Evolutionary conservation across 2,329 filamentous ascomycete genomes (phyloP), one percentile per base, ranked within the genome.

Genomic region (Epichloe typhina): DNA sequence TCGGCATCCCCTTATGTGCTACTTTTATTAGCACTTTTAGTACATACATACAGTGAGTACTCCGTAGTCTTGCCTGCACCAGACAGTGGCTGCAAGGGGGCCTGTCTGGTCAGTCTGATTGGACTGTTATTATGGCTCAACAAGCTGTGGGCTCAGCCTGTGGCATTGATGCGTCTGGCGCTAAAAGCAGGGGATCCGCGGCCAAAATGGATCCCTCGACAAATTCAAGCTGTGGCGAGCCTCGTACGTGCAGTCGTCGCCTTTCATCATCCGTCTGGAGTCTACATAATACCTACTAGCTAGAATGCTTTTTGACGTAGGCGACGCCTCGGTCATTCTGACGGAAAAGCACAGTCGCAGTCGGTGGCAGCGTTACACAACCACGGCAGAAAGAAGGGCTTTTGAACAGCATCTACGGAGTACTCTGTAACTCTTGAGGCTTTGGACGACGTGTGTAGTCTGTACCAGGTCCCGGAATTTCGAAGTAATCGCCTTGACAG

Each of bases 111-210:
- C 53, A 43, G 50, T 50, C 39, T 57, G 55, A 66, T 66, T 65
- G 62, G 62, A 50, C 55, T 37, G 50, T 51, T 49, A 11, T 46
- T 46, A 48, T 58, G 45, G 50, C 31, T 31, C 31, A 31, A 31
- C 31, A 31, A 31, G 31, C 52, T 51, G 54, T 26, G 23, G 23
- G 23, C 23, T 17, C 23, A 26, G 23, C 23, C 23, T 26, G 23
- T 61, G 57, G 59, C 60, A 64, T 65, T 61, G 59, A 61, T 49
- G 58, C 53, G 55, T 52, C 53, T 54, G 57, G 54, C 61, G 62
- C 63, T 65, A 50, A 19, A 19, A 2, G 3, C 33, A 39, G 35
- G 47, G 51, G 43, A 50, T 39, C 35, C 47, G 37, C 50, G 47
- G 47, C 31, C 38, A 51, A 21, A 46, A 44, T 51, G 46, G 36